A percentile compares a stretch with the other conserved stretches of the same genome.
These are phyloP conservation scores for Pythium rishiriense DNA, from an alignment of 352 stramenopile species.

Conservation along the genomic window DNA sequence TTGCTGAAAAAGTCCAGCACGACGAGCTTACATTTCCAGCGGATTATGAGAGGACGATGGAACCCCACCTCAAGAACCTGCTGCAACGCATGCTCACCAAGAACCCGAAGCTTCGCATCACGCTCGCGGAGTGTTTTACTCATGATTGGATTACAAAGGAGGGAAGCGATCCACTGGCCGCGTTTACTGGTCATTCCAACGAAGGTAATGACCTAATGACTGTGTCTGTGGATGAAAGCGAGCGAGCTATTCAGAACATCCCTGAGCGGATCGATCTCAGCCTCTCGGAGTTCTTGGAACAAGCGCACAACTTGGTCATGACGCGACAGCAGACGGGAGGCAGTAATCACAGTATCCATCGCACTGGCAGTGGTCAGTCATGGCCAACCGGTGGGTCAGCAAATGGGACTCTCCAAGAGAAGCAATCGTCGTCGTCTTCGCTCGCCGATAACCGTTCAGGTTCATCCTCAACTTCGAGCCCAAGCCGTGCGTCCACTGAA, in stretches of 20 bases:
- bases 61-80: slow-evolving; percentile 90
- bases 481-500: slow-evolving; percentile 60
- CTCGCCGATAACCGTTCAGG: slow-evolving; percentile 22
- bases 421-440: slow-evolving; percentile 13
- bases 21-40: slow-evolving; percentile 87
- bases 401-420: slow-evolving; percentile 1
- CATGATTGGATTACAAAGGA: slow-evolving; percentile 94
- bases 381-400: slow-evolving; percentile 16
- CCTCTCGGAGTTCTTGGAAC: slow-evolving; percentile 65
- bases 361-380: slow-evolving; percentile 20
- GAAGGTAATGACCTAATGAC: slow-evolving; percentile 55
- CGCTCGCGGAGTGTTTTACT: slow-evolving; percentile 80
- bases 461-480: slow-evolving; percentile 44
- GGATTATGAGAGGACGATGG: slow-evolving; percentile 69
- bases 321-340: slow-evolving; percentile 41
- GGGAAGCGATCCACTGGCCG: slow-evolving; percentile 78
- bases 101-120: slow-evolving; percentile 77
- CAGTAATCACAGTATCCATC: slow-evolving; percentile 22
- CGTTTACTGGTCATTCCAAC: slow-evolving; percentile 44
- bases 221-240: slow-evolving; percentile 82
- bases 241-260: slow-evolving; percentile 86
- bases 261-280: slow-evolving; percentile 82
- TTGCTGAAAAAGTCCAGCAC: slow-evolving; percentile 84
- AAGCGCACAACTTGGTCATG: slow-evolving; percentile 81
- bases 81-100: slow-evolving; percentile 91